phyloP scores from a whole-genome alignment of 2,329 filamentous ascomycete species.

The Nemania abortiva region DNA sequence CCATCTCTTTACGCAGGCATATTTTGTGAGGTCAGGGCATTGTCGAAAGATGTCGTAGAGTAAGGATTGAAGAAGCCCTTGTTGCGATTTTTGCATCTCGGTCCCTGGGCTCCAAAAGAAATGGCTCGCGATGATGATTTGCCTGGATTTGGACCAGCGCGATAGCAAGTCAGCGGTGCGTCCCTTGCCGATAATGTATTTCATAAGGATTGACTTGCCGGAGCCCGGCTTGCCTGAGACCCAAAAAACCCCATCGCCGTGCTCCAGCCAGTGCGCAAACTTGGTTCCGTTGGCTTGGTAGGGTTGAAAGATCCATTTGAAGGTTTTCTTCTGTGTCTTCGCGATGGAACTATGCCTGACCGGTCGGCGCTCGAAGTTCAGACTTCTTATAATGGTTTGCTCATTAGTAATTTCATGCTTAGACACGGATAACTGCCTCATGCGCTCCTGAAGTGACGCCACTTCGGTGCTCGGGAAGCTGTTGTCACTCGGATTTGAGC shows the following conservation, averaged over 20 bases:
- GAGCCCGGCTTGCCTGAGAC: conserved; percentile 25
- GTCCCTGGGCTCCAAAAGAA: neutral
- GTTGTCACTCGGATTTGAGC: no score
- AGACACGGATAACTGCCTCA: neutral
- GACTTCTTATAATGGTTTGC: neutral
- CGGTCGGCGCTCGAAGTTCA: conserved; percentile 12
- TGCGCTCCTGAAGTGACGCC: neutral
- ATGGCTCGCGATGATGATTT: neutral
- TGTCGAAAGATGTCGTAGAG: neutral
- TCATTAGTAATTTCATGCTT: neutral
- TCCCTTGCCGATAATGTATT: conserved; percentile 4
- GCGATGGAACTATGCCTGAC: neutral
- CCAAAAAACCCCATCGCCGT: conserved; percentile 18
- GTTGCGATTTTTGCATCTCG: neutral
- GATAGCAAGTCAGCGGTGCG: neutral
- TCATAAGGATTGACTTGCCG: conserved; percentile 28
- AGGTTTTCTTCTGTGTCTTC: conserved; percentile 5
- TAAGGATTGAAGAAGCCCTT: conserved; percentile 1
- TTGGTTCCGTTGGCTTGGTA: neutral
- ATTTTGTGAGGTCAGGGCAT: neutral
- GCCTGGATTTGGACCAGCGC: neutral
- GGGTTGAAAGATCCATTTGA: conserved; percentile 9
- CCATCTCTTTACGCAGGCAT: neutral
- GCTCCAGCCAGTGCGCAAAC: neutral
- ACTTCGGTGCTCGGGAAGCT: neutral